phyloP scores from a whole-genome alignment of 2,329 filamentous ascomycete species.

The Ophioceras dolichostomum region DNA sequence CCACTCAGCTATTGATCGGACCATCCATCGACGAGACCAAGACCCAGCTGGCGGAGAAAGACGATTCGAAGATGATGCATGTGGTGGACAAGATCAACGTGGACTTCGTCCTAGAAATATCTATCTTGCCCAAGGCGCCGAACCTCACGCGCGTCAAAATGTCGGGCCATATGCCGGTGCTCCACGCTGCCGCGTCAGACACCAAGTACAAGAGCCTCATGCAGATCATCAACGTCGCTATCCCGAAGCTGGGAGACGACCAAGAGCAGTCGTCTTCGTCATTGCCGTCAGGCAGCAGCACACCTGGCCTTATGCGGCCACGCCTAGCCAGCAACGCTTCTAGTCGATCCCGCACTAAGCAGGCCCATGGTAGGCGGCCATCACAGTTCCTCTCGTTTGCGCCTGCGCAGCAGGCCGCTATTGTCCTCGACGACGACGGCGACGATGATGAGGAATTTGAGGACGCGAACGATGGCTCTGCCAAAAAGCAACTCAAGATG shows the following conservation, averaged over 20 bases:
- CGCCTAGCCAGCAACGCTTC: slow-evolving; percentile 34
- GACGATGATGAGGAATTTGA: slow-evolving; percentile 54
- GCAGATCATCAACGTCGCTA: slow-evolving; percentile 89
- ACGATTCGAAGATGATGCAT: slow-evolving; percentile 62
- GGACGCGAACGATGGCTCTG: slow-evolving; percentile 47
- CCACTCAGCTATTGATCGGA: slow-evolving; percentile 90
- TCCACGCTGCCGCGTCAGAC: slow-evolving; percentile 88
- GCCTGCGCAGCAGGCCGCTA: slow-evolving; percentile 49
- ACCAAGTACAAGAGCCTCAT: slow-evolving; percentile 95
- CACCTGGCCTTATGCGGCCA: slow-evolving; percentile 24
- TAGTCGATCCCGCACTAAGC: slow-evolving; percentile 22
- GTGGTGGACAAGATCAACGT: slow-evolving; percentile 96
- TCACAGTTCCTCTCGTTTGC: slow-evolving; percentile 58
- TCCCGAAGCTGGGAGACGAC: slow-evolving; percentile 63
- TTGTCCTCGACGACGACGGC: slow-evolving; percentile 63
- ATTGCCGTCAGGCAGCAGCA: neutral
- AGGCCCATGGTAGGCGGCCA: slow-evolving; percentile 42
- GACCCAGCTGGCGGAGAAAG: slow-evolving; percentile 58
- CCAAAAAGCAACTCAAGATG: slow-evolving; percentile 51
- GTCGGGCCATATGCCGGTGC: slow-evolving; percentile 79
- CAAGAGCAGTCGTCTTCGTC: slow-evolving; percentile 14
- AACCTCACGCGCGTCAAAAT: slow-evolving; percentile 87
- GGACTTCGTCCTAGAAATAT: slow-evolving; percentile 90
- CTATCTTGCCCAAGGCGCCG: slow-evolving; percentile 90
- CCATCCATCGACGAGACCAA: slow-evolving; percentile 87